Conservation (phyloP, 768 basidiomycete species). For the Mycena haematopus region DNA sequence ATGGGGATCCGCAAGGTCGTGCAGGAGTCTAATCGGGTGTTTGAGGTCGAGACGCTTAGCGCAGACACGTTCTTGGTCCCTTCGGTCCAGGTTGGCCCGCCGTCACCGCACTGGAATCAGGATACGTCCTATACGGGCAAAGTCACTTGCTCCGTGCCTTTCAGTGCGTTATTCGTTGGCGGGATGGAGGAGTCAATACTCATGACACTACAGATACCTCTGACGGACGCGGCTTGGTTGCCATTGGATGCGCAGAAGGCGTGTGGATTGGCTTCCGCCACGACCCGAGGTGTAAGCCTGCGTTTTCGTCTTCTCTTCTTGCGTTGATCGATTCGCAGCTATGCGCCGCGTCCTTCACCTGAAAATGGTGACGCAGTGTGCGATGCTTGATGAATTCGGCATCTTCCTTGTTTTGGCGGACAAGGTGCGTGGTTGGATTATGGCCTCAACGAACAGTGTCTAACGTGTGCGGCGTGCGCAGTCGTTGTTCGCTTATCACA, state of each 20-base stretch:
- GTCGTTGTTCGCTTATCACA: conserved; percentile 92
- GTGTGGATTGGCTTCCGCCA: conserved; percentile 43
- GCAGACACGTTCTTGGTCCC: conserved; percentile 88
- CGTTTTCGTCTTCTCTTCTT: background rate
- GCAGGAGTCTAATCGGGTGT: conserved; percentile 93
- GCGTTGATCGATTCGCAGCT: background rate
- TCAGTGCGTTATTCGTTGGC: conserved; percentile 62
- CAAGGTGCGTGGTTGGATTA: conserved; percentile 57
- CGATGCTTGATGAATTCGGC: conserved; percentile 95
- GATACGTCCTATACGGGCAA: conserved; percentile 81
- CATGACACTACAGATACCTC: conserved; percentile 64
- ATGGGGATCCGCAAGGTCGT: conserved; percentile 84
- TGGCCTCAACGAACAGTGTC: background rate
- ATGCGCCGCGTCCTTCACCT: conserved; percentile 7
- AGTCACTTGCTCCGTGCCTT: conserved; percentile 95
- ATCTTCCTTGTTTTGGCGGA: conserved; percentile 96
- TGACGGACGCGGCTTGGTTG: conserved; percentile 86
- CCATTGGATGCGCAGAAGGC: conserved; percentile 87
- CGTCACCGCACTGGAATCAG: conserved; percentile 62
- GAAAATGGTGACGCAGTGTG: conserved; percentile 66
- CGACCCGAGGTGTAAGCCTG: conserved; percentile 76
- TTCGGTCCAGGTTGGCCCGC: conserved; percentile 54
- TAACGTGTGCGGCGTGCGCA: conserved; percentile 35
- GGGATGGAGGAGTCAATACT: background rate
- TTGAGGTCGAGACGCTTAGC: conserved; percentile 91